Conservation (phyloP, 1,284 basidiomycete species). For the Rhodofomes roseus region DNA sequence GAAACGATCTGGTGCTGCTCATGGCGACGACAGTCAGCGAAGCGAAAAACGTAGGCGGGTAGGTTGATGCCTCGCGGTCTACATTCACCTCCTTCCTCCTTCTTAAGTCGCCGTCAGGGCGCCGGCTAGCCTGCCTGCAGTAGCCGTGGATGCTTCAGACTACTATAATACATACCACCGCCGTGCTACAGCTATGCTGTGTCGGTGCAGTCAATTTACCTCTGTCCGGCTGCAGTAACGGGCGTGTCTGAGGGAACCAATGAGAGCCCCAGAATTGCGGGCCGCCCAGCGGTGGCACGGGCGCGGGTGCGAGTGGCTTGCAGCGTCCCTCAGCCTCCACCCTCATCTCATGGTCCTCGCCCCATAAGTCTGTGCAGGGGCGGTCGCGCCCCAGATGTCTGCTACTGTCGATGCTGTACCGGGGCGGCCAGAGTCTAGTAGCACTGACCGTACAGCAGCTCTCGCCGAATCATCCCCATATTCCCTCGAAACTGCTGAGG, state of each 20-base stretch:
- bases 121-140: no score
- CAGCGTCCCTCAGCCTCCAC: background rate
- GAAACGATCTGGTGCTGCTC: background rate
- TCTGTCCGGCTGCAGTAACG: background rate
- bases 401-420: background rate
- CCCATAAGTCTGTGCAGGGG: slow-evolving; percentile 2
- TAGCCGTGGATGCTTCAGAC: no score
- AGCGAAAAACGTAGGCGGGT: slow-evolving; percentile 6
- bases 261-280: background rate
- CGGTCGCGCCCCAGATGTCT: slow-evolving; percentile 9
- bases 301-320: background rate
- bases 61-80: slow-evolving; percentile 3
- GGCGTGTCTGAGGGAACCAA: background rate
- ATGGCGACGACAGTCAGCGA: background rate
- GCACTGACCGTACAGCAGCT: slow-evolving; percentile 2
- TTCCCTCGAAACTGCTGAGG: slow-evolving; percentile 11
- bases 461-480: slow-evolving; percentile 1
- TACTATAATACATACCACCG: no score
- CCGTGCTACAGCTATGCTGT: background rate
- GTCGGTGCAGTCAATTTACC: background rate
- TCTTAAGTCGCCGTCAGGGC: no score
- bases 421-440: background rate
- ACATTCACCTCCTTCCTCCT: background rate
- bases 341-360: slow-evolving; percentile 8
- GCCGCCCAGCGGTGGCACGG: background rate